These are phyloP conservation scores for Amaranthus palmeri DNA, from an alignment of 148 eudicot genomes.

Conservation along the genomic window DNA sequence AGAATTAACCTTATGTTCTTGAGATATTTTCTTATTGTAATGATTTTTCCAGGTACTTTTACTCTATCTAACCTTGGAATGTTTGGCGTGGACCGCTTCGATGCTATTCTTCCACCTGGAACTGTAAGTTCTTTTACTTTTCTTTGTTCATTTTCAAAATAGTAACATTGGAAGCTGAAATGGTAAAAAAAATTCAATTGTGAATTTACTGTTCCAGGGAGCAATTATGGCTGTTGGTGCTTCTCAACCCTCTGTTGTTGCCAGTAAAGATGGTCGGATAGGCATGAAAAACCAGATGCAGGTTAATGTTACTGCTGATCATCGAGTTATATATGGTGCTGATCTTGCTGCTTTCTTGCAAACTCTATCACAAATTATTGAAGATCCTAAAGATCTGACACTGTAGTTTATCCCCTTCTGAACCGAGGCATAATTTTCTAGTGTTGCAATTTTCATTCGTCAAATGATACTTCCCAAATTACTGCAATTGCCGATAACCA, in stretches of 20 bases:
- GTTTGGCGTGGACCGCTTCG: slow-evolving; percentile 96
- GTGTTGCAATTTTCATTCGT: neutral
- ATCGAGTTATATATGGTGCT: slow-evolving; percentile 95
- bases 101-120: slow-evolving; percentile 98
- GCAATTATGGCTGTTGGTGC: slow-evolving; percentile 99
- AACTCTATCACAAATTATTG: slow-evolving; percentile 80
- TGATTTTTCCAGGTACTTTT: slow-evolving; percentile 68
- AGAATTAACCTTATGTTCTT: neutral
- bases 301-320: slow-evolving; percentile 99
- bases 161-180: neutral
- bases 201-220: slow-evolving; percentile 34
- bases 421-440: slow-evolving; percentile 7
- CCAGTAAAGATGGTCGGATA: slow-evolving; percentile 84
- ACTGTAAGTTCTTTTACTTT: slow-evolving; percentile 50
- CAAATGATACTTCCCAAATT: slow-evolving; percentile 12
- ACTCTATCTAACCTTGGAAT: slow-evolving; percentile 92
- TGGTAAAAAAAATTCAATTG: neutral
- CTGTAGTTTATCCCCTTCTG: slow-evolving; percentile 32
- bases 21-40: slow-evolving; percentile 14
- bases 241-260: slow-evolving; percentile 80
- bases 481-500: neutral
- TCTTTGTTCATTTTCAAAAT: neutral
- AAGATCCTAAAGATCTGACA: slow-evolving; percentile 92
- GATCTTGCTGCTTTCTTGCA: slow-evolving; percentile 95
- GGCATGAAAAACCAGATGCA: slow-evolving; percentile 98